Evolutionary conservation across 1,284 basidiomycete species (phyloP), one percentile per base, ranked within the genome.

Genomic region (Phenoliferia sp.): DNA sequence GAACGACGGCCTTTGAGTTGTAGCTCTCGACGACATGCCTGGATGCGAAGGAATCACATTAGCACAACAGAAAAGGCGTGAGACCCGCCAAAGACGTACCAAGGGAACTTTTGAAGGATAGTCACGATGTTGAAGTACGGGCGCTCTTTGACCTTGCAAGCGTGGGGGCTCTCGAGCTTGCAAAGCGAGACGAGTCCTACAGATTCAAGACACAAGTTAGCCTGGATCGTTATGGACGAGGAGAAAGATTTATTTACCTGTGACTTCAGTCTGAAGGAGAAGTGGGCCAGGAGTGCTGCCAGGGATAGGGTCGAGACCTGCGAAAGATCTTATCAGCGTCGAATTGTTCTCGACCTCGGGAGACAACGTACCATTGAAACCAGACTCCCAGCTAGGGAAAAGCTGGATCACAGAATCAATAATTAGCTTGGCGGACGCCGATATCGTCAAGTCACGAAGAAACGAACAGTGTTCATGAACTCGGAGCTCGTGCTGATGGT

Each of bases 51-150:
- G n/a, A n/a, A n/a, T n/a, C n/a, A n/a, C n/a, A n/a, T n/a, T n/a
- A n/a, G n/a, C n/a, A n/a, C n/a, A n/a, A n/a, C n/a, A n/a, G n/a
- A n/a, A n/a, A n/a, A n/a, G n/a, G n/a, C n/a, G n/a, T n/a, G n/a
- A n/a, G n/a, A n/a, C n/a, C n/a, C n/a, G n/a, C n/a, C n/a, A n/a
- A n/a, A n/a, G n/a, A 44, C 39, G 39, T 44, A 44, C 39, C 65
- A 71, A 9, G 70, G 70, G 32, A 65, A 62, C 70, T 71, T 71
- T 29, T 69, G 64, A 16, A 71, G 44, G 32, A 71, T 60, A 31
- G 67, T 60, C 29, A 71, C 64, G 33, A 71, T 33, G 54, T 71
- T 69, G 61, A 63, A 66, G 67, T 61, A 71, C 1, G 70, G 70
- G 4, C 70, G 29, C 48, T 71, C 70, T 4, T 61, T 52, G 16